phyloP scores from a whole-genome alignment of 2,329 filamentous ascomycete species.

The Fusarium irregulare region DNA sequence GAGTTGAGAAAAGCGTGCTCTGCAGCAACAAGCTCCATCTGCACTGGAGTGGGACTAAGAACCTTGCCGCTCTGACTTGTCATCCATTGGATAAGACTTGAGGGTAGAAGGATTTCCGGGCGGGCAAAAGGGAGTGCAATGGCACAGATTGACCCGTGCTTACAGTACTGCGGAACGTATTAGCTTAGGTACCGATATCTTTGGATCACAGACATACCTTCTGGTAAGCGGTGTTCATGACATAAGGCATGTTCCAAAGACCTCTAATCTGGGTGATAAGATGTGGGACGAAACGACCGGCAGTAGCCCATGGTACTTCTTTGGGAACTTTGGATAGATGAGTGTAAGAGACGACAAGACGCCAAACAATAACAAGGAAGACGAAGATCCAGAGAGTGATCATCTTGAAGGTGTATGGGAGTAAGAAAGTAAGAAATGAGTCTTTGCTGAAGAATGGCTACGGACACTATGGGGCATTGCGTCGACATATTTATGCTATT shows the following conservation, averaged over 20 bases:
- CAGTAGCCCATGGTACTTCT: not conserved
- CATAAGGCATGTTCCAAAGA: not conserved
- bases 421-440: rapidly evolving
- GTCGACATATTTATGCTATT: not conserved
- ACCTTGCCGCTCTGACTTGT: not conserved
- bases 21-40: not conserved
- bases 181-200: no score
- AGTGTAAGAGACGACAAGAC: not conserved
- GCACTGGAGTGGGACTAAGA: not conserved
- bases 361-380: rapidly evolving
- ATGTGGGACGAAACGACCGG: not conserved
- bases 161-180: not conserved
- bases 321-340: not conserved
- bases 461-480: no score
- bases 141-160: not conserved
- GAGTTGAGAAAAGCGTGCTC: not conserved
- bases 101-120: not conserved
- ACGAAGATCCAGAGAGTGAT: rapidly evolving
- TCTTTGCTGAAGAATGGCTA: not conserved
- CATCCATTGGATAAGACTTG: not conserved
- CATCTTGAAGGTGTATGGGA: rapidly evolving
- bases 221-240: rapidly evolving
- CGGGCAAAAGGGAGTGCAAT: not conserved
- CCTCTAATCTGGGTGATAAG: not conserved
- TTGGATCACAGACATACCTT: no score